phyloP scores from a whole-genome alignment of 2,329 filamentous ascomycete species.

The Acephala macrosclerotiorum region DNA sequence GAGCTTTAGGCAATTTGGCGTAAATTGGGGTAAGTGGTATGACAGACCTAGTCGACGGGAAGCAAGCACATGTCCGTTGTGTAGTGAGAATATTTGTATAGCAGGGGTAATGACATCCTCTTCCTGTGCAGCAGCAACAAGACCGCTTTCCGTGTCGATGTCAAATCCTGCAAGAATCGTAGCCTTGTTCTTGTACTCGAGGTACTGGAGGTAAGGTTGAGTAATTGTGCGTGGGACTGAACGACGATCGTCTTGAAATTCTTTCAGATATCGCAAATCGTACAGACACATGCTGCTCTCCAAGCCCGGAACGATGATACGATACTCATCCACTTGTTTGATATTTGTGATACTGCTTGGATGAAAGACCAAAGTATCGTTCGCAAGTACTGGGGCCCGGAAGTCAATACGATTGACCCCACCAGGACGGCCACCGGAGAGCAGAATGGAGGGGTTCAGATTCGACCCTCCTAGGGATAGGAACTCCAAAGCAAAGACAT shows the following conservation, averaged over 20 bases:
- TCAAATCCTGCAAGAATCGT: slow-evolving; percentile 60
- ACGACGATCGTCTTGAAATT: background rate
- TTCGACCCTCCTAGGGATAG: slow-evolving; percentile 44
- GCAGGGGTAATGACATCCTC: slow-evolving; percentile 21
- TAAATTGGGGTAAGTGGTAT: background rate
- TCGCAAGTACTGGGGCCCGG: slow-evolving; percentile 38
- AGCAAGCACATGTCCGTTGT: slow-evolving; percentile 31
- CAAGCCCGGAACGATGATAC: slow-evolving; percentile 61
- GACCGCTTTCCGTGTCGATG: slow-evolving; percentile 53
- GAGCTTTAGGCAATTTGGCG: slow-evolving; percentile 34
- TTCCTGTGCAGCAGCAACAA: slow-evolving; percentile 60
- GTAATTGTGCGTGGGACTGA: slow-evolving; percentile 21
- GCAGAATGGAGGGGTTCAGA: slow-evolving; percentile 50
- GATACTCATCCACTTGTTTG: slow-evolving; percentile 55
- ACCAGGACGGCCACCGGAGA: slow-evolving; percentile 60
- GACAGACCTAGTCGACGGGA: background rate
- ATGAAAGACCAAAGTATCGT: slow-evolving; percentile 41
- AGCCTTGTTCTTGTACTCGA: slow-evolving; percentile 57
- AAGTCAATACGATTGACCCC: slow-evolving; percentile 48
- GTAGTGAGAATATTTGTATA: slow-evolving; percentile 39
- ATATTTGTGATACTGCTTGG: slow-evolving; percentile 56
- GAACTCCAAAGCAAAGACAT: slow-evolving; percentile 58
- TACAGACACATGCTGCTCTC: slow-evolving; percentile 60
- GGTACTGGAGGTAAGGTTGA: slow-evolving; percentile 55
- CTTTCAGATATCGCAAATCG: slow-evolving; percentile 57